These are phyloP conservation scores for Ceratocystiopsis minuta DNA, from an alignment of 2,329 filamentous ascomycete species.

Conservation along the genomic window DNA sequence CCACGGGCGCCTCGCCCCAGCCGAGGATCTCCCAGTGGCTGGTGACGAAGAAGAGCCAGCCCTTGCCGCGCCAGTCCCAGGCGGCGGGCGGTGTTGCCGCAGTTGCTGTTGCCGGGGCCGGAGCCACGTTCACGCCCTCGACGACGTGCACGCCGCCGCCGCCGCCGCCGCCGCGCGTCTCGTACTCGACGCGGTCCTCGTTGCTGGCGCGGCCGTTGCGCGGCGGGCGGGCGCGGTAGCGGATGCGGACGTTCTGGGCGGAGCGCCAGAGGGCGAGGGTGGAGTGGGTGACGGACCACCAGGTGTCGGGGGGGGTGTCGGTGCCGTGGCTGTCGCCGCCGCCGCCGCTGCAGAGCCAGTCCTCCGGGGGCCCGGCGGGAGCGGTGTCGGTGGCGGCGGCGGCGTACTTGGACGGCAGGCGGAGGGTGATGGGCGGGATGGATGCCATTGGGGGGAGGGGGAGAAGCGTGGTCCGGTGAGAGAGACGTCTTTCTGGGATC, in stretches of 20 bases:
- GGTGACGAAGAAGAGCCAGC: slow-evolving; percentile 51
- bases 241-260: slow-evolving; percentile 64
- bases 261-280: slow-evolving; percentile 66
- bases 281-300: slow-evolving; percentile 59
- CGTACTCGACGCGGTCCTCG: slow-evolving; percentile 58
- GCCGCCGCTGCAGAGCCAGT: no score
- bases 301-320: slow-evolving; percentile 12
- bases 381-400: no score
- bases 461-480: no score
- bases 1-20: slow-evolving; percentile 39
- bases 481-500: no score
- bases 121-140: slow-evolving; percentile 38
- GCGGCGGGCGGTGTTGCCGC: slow-evolving; percentile 17
- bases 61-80: slow-evolving; percentile 67
- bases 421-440: no score
- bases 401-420: no score
- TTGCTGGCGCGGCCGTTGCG: slow-evolving; percentile 23
- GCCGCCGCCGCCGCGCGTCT: slow-evolving; percentile 29
- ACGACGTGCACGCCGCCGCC: slow-evolving; percentile 37
- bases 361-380: no score
- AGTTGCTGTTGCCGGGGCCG: slow-evolving; percentile 7
- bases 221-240: slow-evolving; percentile 40
- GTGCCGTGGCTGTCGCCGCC: slow-evolving; percentile 11
- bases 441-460: no score
- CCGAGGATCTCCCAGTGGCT: slow-evolving; percentile 71